Evolutionary conservation across 1,284 basidiomycete genomes (phyloP).

Genomic region (Chiua sp.): DNA sequence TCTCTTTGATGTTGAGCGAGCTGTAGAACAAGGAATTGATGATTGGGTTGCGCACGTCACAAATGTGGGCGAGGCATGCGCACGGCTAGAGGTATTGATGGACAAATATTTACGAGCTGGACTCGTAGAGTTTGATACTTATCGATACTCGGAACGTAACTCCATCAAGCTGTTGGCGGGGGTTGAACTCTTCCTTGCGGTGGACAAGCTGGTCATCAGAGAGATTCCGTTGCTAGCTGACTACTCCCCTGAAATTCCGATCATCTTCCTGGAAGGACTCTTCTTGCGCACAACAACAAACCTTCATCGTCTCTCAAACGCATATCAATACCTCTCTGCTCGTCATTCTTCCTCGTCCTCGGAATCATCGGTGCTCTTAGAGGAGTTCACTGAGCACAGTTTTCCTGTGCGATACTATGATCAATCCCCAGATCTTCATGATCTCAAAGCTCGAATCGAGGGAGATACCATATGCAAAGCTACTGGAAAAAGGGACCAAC

Average conservation of each 20-base stretch:
- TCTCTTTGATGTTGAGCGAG: constrained; percentile 40
- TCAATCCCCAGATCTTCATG: constrained; percentile 14
- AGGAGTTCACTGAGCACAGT: background rate
- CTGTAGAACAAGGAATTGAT: constrained; percentile 33
- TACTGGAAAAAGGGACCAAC: too few relatives aligned
- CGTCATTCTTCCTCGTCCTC: constrained; percentile 24
- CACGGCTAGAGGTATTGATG: constrained; percentile 19
- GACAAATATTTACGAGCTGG: constrained; percentile 26
- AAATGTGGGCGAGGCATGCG: background rate
- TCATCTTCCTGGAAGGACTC: constrained; percentile 41
- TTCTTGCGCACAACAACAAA: constrained; percentile 39
- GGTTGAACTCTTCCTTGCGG: constrained; percentile 48
- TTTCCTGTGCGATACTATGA: constrained; percentile 41
- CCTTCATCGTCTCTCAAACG: constrained; percentile 32
- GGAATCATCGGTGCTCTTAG: constrained; percentile 29
- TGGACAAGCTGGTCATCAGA: constrained; percentile 43
- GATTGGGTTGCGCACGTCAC: constrained; percentile 30
- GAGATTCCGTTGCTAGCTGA: constrained; percentile 42
- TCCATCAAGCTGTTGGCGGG: constrained; percentile 51
- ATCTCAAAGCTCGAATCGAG: constrained; percentile 37
- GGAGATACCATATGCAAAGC: too few relatives aligned
- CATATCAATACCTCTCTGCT: constrained; percentile 37
- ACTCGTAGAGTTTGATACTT: too few relatives aligned
- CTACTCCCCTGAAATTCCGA: constrained; percentile 51
- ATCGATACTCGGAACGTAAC: too few relatives aligned